Base-by-base conservation (phyloP, 106 monocot genomes). In the Dendrobium chrysotoxum region DNA sequence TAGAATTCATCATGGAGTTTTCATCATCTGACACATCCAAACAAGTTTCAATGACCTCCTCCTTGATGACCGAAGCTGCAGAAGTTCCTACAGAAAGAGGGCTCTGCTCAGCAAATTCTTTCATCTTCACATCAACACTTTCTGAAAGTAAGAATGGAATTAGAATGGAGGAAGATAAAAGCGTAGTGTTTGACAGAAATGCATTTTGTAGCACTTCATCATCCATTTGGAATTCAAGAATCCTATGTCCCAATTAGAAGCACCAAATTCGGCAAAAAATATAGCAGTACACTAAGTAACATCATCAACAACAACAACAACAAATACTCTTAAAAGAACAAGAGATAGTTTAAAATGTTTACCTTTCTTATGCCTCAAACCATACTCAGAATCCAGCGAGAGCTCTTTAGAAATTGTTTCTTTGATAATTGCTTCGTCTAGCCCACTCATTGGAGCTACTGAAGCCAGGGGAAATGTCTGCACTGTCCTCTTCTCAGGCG, bases 11-110 rank as follows among this genome's bases (percentile, higher is more conserved):
- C 55, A 17, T 30, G 39, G 16, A 18, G 68, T 31, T 70, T 53
- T 40, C n/a, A 28, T 44, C 30, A n/a, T 65, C 47, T n/a, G 65
- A 17, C 38, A 9, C 53, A 74, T 64, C 75, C 28, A 40, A 55
- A 64, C 38, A 83, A 73, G 31, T 79, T 58, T 83, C 85, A 64
- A 70, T 9, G 15, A 66, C 58, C 72, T 89, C 81, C 46, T 42
- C 80, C 68, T 91, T 88, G 17, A 83, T 40, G n/a, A 53, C 74
- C 53, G 28, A 79, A 74, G 75, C 30, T 78, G 76, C 40, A 58
- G 58, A 25, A 44, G 31, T 83, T 38, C 10, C 67, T 39, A 74
- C 18, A 30, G 38, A 3, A 20, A 53, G 7, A 39, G 25, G 35
- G 20, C 41, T 55, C n/a, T 58, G 74, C 15, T 50, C 61, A 15